A percentile compares a stretch with the other conserved stretches of the same genome.
Evolutionary conservation across 179 eudicot species (phyloP).

Genomic region (Gypsophila paniculata): DNA sequence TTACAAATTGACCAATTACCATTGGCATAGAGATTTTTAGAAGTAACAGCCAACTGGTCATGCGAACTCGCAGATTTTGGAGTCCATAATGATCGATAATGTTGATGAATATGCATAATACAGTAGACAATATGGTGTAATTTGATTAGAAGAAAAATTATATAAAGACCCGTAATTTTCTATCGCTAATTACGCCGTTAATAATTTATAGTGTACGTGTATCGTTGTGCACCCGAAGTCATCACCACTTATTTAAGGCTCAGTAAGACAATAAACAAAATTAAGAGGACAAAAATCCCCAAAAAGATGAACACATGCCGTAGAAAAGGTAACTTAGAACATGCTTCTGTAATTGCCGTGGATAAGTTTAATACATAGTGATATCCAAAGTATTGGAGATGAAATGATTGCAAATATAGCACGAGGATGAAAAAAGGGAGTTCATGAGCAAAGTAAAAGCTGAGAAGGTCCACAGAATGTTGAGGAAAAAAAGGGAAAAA

Average conservation of each 20-base stretch:
- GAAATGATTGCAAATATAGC: constrained; percentile 25
- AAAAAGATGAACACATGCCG: constrained; percentile 15
- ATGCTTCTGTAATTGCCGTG: constrained; percentile 17
- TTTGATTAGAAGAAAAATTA: too few relatives aligned
- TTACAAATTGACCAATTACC: too few relatives aligned
- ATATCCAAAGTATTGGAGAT: background rate
- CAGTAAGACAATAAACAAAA: background rate
- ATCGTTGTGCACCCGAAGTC: background rate
- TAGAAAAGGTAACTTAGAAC: constrained; percentile 22
- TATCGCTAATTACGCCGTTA: too few relatives aligned
- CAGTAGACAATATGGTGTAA: too few relatives aligned
- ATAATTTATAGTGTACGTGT: background rate
- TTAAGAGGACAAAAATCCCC: background rate
- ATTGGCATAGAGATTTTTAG: too few relatives aligned
- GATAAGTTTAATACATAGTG: background rate
- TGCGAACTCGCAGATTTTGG: too few relatives aligned
- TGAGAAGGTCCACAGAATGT: background rate
- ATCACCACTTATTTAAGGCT: background rate
- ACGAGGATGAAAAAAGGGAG: constrained; percentile 16
- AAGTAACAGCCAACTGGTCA: too few relatives aligned
- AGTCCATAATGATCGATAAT: too few relatives aligned
- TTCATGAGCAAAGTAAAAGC: constrained; percentile 1
- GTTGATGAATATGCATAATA: too few relatives aligned
- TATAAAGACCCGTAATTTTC: too few relatives aligned
- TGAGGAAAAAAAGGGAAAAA: background rate